Base-by-base conservation (phyloP, 1,284 basidiomycete species). In the Vanrija sp. region DNA sequence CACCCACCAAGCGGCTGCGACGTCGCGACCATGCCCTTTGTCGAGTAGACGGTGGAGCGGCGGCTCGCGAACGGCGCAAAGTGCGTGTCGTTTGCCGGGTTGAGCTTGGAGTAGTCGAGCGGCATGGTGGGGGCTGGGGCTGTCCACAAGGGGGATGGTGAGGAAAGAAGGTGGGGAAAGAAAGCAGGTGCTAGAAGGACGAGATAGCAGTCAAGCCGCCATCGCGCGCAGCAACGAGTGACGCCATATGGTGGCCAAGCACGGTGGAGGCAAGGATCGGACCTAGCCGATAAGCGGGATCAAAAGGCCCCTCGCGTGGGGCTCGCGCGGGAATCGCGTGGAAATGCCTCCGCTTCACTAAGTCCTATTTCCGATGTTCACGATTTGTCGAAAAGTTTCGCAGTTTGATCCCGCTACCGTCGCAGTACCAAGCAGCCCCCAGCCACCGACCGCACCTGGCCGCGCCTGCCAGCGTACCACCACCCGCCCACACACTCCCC, bases 1-100 rank as follows among this genome's bases (percentile, higher is more conserved):
- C 12, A 31, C 31, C 31, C 31, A 31, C 31, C 92, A 16, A 94
- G 79, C 31, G 92, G 89, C 69, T 95, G 90, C 9, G 88, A 88
- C 35, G 84, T 86, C 9, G 88, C 81, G 0, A 93, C 88, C 31
- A 94, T 76, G 10, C 91, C 91, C 72, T 91, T 92, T 8, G 85
- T 85, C 86, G 87, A 89, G 59, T 56, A 65, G 14, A 65, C 61
- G 22, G 63, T 63, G 0, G 63, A 65, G 7, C 63, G 53, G 27
- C 63, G 54, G 18, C 59, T 53, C 27, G 56, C 56, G 31, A 31
- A 31, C 31, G 31, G 31, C 31, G 31, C 31, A 14, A 73, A 75
- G 31, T 68, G 63, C 10, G 73, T 69, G 43, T 69, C 56, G 46
- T 68, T 47, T 1, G 66, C 64, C 1, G 75, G 72, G 53, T 73